A percentile compares a stretch with the other conserved stretches of the same genome.
Evolutionary conservation across 2,329 filamentous ascomycete species (phyloP).

Genomic region (Pseudocercospora cruenta): DNA sequence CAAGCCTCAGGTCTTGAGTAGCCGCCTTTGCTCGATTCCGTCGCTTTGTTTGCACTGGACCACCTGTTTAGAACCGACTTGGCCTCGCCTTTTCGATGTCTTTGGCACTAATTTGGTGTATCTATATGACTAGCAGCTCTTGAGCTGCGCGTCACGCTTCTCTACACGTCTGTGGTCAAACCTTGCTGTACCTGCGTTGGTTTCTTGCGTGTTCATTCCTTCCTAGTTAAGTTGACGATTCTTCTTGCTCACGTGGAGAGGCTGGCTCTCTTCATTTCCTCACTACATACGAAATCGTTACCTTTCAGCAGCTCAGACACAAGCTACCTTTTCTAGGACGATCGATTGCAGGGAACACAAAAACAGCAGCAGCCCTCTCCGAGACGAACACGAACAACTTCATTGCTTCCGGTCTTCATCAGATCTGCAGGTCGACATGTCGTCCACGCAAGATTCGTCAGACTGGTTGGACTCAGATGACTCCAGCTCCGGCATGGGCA

Average conservation of each 20-base stretch:
- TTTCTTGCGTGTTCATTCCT: neutral
- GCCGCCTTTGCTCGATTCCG: neutral
- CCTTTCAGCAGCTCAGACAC: neutral
- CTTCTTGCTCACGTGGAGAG: neutral
- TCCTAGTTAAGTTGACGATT: neutral
- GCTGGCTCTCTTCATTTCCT: neutral
- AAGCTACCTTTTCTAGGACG: neutral
- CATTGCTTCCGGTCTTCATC: neutral
- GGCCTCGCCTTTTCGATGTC: neutral
- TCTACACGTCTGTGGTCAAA: neutral
- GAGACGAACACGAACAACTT: neutral
- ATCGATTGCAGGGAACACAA: neutral
- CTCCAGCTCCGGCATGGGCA: conserved; percentile 1
- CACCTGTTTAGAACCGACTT: neutral
- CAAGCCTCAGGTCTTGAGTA: conserved; percentile 6
- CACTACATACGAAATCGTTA: neutral
- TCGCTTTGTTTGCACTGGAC: neutral
- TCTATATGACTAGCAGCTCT: neutral
- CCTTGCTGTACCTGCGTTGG: conserved; percentile 7
- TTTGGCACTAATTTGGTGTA: neutral
- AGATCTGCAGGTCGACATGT: neutral
- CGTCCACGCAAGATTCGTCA: neutral
- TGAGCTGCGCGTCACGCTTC: neutral
- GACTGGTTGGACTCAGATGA: neutral
- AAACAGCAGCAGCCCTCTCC: neutral